Base-by-base conservation (phyloP, 2,329 filamentous ascomycete species). In the Colletotrichum gigasporum region DNA sequence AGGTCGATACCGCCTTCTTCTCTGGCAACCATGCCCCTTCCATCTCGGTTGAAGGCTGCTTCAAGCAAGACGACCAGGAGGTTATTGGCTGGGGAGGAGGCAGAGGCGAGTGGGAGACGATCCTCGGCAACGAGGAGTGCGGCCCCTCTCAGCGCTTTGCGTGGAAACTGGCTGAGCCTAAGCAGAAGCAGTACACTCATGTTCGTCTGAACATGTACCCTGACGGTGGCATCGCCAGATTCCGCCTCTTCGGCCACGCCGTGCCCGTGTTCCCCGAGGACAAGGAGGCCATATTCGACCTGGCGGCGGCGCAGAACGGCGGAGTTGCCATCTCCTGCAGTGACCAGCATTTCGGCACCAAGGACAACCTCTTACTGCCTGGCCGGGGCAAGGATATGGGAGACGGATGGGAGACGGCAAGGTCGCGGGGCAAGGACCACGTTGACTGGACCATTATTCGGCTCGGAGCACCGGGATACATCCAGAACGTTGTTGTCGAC, bases 321-420 rank as follows among this genome's bases (percentile, higher is more conserved):
- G 92, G 88, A 32, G 86, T 94, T 24, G 92, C 91, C 35, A 80
- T 93, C 8, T 85, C 87, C 1, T 94, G 91, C 81, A 93, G 88
- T 65, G 92, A 96, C 76, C 90, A 96, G 79, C 92, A 96, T 77
- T 96, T 94, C 71, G 91, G 92, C 65, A 91, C 88, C 35, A 93
- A 91, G 75, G 89, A 92, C 73, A 94, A 95, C 77, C 80, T 95
- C 32, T 84, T 94, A n/a, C 82, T 94, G 3, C 92, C 92, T 0
- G 91, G 91, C 2, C 84, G 92, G 24, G 92, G 92, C 41, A 89
- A 90, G 75, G 91, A 96, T 78, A 96, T 96, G 92, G 91, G 92
- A 52, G 92, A 95, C 74, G 93, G 92, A 7, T 96, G 93, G 92
- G 92, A 96, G 79, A 96, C 92, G 59, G 88, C 90, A 69, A 85